phyloP scores from a whole-genome alignment of 805 yeast species.

The Cyberlindnera mississippiensis region DNA sequence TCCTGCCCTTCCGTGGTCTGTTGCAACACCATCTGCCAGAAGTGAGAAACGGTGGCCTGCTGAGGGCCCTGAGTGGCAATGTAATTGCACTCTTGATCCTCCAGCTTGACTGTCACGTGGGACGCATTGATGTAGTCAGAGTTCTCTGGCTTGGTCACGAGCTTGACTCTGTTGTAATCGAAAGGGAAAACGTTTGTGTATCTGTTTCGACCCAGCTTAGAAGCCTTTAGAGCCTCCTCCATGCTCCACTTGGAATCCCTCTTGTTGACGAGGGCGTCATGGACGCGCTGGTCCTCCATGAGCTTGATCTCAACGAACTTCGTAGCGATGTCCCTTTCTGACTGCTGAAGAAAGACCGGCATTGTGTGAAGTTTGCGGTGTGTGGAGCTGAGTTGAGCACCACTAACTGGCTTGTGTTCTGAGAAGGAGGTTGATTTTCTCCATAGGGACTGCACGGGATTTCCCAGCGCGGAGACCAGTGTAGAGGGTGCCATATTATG shows the following conservation, averaged over 20 bases:
- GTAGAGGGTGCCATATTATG: too few species aligned
- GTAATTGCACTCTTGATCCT: constrained; percentile 30
- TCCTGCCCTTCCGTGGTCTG: constrained; percentile 56
- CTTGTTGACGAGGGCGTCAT: constrained; percentile 32
- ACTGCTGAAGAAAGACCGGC: neutral
- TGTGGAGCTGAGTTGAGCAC: too few species aligned
- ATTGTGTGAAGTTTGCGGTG: constrained; percentile 2
- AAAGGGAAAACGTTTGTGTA: constrained; percentile 64
- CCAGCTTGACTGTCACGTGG: constrained; percentile 7
- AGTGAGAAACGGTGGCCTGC: constrained; percentile 68
- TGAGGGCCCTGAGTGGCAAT: constrained; percentile 82
- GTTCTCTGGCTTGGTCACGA: constrained; percentile 28
- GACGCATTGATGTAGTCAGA: constrained; percentile 26
- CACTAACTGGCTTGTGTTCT: constrained; percentile 10
- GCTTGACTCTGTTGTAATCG: constrained; percentile 52
- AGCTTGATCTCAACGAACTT: constrained; percentile 33
- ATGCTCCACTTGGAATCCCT: constrained; percentile 25
- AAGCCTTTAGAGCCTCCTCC: constrained; percentile 15
- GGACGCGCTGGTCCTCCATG: constrained; percentile 34
- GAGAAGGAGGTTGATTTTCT: neutral
- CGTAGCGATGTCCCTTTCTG: constrained; percentile 1
- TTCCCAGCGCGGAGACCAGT: too few species aligned
- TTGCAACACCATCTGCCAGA: constrained; percentile 81
- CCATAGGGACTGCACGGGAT: too few species aligned
- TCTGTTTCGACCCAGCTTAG: constrained; percentile 42